Evolutionary conservation across 768 basidiomycete genomes (phyloP).

Genomic region (Strobilomyces dryophilus): DNA sequence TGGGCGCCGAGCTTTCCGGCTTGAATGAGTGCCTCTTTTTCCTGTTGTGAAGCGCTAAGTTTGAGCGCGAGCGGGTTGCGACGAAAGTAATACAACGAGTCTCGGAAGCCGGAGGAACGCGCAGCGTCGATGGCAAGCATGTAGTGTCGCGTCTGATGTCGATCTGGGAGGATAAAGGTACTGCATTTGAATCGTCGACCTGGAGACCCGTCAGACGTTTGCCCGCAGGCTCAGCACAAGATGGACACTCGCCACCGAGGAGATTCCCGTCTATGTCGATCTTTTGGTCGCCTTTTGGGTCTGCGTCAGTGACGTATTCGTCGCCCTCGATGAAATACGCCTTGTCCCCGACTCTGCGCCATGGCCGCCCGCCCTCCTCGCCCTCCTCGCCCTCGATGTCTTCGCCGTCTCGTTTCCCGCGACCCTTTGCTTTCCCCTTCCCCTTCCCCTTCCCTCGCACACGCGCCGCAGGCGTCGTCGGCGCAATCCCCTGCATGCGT

Average conservation of each 20-base stretch:
- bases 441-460: conserved; percentile 36
- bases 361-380: conserved; percentile 54
- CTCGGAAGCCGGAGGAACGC: conserved; percentile 90
- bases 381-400: conserved; percentile 39
- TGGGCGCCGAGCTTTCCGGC: conserved; percentile 86
- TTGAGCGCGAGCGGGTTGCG: conserved; percentile 89
- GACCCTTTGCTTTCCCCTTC: conserved; percentile 39
- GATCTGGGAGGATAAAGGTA: conserved; percentile 82
- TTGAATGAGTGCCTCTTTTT: conserved; percentile 90
- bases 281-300: conserved; percentile 87
- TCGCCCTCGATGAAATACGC: conserved; percentile 82
- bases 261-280: conserved; percentile 83
- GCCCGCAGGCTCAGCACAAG: neutral
- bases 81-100: conserved; percentile 97
- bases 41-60: conserved; percentile 80
- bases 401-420: conserved; percentile 36
- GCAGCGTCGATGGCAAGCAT: conserved; percentile 98
- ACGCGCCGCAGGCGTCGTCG: conserved; percentile 29
- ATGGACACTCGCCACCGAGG: conserved; percentile 63
- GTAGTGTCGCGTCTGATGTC: conserved; percentile 81
- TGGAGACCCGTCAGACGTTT: conserved; percentile 27
- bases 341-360: conserved; percentile 68
- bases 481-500: conserved; percentile 31
- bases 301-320: conserved; percentile 80
- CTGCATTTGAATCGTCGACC: conserved; percentile 85